A percentile compares a stretch with the other conserved stretches of the same genome.
These are phyloP conservation scores for Margaritispora aquatica DNA, from an alignment of 495 filamentous ascomycete genomes.

Conservation along the genomic window DNA sequence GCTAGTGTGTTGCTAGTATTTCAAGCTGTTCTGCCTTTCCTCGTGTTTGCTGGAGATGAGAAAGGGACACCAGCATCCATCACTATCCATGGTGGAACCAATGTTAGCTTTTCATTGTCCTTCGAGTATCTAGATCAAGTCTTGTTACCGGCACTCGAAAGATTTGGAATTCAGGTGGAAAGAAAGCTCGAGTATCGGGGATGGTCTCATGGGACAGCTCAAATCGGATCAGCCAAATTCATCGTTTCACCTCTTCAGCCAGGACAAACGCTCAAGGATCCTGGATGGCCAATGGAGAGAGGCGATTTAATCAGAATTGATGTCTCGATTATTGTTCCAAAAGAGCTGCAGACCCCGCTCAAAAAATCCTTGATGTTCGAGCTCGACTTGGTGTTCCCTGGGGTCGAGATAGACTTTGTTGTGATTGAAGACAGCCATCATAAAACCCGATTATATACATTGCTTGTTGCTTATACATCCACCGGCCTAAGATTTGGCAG, in stretches of 20 bases:
- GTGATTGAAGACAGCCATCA: slow-evolving; percentile 52
- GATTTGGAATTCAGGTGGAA: slow-evolving; percentile 51
- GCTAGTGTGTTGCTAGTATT: slow-evolving; percentile 64
- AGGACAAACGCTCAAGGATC: slow-evolving; percentile 37
- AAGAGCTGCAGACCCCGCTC: slow-evolving; percentile 35
- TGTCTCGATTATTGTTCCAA: slow-evolving; percentile 50
- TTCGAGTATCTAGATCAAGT: slow-evolving; percentile 76
- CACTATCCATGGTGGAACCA: slow-evolving; percentile 71
- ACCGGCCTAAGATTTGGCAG: slow-evolving; percentile 57
- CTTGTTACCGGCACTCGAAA: slow-evolving; percentile 60
- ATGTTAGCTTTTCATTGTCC: slow-evolving; percentile 63
- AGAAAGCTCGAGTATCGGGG: slow-evolving; percentile 52
- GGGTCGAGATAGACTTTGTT: slow-evolving; percentile 42
- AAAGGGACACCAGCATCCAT: slow-evolving; percentile 40
- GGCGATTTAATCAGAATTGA: slow-evolving; percentile 49
- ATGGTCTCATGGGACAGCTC: slow-evolving; percentile 57
- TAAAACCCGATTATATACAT: slow-evolving; percentile 57
- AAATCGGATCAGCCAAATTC: slow-evolving; percentile 54
- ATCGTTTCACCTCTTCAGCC: slow-evolving; percentile 45
- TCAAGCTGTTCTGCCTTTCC: slow-evolving; percentile 75
- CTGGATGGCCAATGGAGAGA: slow-evolving; percentile 35
- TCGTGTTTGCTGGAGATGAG: slow-evolving; percentile 51
- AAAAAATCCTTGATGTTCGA: slow-evolving; percentile 30
- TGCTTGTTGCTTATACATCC: slow-evolving; percentile 64
- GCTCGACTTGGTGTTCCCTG: slow-evolving; percentile 33